Base-by-base conservation (phyloP, 1,284 basidiomycete genomes). In the Ceratobasidium sp. region DNA sequence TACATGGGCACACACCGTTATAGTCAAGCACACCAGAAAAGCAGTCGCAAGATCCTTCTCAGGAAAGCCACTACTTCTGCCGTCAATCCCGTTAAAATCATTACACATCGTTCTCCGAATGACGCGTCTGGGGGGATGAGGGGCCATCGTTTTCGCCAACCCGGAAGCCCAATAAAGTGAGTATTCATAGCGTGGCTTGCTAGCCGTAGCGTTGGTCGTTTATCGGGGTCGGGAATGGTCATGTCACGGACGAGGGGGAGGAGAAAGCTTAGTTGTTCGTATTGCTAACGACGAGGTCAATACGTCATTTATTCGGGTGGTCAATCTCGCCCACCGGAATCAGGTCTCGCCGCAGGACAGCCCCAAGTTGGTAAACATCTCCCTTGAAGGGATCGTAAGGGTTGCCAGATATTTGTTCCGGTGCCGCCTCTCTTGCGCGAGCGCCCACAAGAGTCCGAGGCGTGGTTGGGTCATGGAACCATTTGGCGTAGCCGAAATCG, bases 401-500 rank as follows among this genome's bases (percentile, higher is more conserved):
- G 3, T 60, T 16, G 5, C 54, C 67, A 6, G 21, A n/a, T 0
- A n/a, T 21, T 38, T 70, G 67, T 16, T 70, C 67, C 2, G 67
- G 67, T 12, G 30, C 46, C 14, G 11, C 12, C 58, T 70, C 67
- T 14, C 67, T 42, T 21, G 67, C 67, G 4, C 23, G 14, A 30
- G 6, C 9, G 3, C 67, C 67, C 12, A 25, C 6, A 4, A 49
- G 28, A 1, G 60, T n/a, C 33, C 30, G 40, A 40, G 63, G 51
- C 14, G 4, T 16, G 16, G n/a, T 42, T 5, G 54, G 25, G 12
- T 70, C 54, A 1, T n/a, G 28, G 21, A 70, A 70, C 54, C 56
- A 59, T 33, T 70, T 70, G 12, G 54, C 40, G 21, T 70, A 70
- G 1, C 67, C 67, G n/a, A 70, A 60, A 56, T 70, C 67, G 14